phyloP scores from a whole-genome alignment of 805 yeast species.

The Candida caryicola region DNA sequence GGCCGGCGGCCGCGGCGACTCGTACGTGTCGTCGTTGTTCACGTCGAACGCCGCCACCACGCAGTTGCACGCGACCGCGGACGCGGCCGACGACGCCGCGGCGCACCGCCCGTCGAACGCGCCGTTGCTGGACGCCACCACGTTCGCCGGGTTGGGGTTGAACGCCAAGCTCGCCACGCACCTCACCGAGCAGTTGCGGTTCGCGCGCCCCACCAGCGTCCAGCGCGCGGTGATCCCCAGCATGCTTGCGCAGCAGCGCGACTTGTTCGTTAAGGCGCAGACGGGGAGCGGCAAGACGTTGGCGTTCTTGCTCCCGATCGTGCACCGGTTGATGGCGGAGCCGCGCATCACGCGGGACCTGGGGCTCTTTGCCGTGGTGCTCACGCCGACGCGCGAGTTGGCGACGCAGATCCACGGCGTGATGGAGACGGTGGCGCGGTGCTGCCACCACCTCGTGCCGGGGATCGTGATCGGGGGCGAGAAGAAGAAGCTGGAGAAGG shows the following conservation, averaged over 20 bases:
- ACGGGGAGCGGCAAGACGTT: constrained; percentile 98
- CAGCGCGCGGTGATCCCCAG: constrained; percentile 80
- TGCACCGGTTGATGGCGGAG: constrained; percentile 66
- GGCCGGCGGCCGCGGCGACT: constrained; percentile 52
- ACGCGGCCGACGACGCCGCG: constrained; percentile 24
- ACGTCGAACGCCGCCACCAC: constrained; percentile 41
- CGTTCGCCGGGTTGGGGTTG: constrained; percentile 72
- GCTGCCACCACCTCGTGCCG: constrained; percentile 88
- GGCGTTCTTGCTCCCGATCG: constrained; percentile 80
- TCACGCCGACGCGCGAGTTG: constrained; percentile 93
- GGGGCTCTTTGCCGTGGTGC: constrained; percentile 84
- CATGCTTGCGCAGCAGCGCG: constrained; percentile 45
- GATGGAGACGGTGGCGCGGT: constrained; percentile 64
- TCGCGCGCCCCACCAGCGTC: constrained; percentile 76
- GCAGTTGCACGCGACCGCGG: constrained; percentile 54
- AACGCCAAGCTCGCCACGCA: constrained; percentile 51
- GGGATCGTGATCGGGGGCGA: constrained; percentile 98
- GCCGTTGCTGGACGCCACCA: constrained; percentile 66
- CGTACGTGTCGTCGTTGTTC: constrained; percentile 84
- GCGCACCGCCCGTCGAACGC: constrained; percentile 64
- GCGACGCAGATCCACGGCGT: constrained; percentile 88
- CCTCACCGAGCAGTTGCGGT: constrained; percentile 53
- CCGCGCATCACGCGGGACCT: constrained; percentile 53
- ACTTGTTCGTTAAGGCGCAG: constrained; percentile 90
- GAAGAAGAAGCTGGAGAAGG: constrained; percentile 94